Evolutionary conservation across 2,329 filamentous ascomycete genomes (phyloP).

Genomic region (Massarina eburnea): DNA sequence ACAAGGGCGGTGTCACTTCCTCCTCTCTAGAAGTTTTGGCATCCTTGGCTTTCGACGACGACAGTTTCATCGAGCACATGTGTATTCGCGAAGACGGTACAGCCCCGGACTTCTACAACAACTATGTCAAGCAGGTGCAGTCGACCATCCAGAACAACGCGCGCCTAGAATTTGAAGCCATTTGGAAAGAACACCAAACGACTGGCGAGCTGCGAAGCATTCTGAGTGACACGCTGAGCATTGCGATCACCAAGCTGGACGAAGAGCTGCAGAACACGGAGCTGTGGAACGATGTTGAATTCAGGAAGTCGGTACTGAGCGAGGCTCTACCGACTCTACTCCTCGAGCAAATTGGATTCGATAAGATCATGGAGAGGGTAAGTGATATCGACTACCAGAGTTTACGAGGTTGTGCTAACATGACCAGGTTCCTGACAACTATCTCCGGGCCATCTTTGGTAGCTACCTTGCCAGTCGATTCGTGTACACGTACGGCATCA

Average conservation of each 20-base stretch:
- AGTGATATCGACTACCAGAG: conserved; percentile 32
- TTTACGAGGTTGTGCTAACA: conserved; percentile 17
- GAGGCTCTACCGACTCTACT: conserved; percentile 86
- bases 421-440: conserved; percentile 76
- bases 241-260: conserved; percentile 93
- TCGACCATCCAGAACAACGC: conserved; percentile 89
- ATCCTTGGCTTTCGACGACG: conserved; percentile 90
- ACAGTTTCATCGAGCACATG: conserved; percentile 89
- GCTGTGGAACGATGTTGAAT: conserved; percentile 80
- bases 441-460: conserved; percentile 93
- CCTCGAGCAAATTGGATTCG: conserved; percentile 85
- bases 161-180: conserved; percentile 91
- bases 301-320: conserved; percentile 74
- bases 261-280: conserved; percentile 94
- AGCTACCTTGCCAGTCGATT: conserved; percentile 94
- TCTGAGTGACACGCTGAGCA: conserved; percentile 86
- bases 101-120: conserved; percentile 86
- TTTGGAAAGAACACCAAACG: conserved; percentile 90
- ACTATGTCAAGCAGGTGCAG: conserved; percentile 91
- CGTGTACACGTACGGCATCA: conserved; percentile 92
- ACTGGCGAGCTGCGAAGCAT: conserved; percentile 79
- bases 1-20: conserved; percentile 97
- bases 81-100: conserved; percentile 77
- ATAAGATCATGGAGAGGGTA: conserved; percentile 80
- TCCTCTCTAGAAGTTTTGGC: conserved; percentile 96